Conservation (phyloP, 768 basidiomycete species). For the Asterophora lycoperdoides region DNA sequence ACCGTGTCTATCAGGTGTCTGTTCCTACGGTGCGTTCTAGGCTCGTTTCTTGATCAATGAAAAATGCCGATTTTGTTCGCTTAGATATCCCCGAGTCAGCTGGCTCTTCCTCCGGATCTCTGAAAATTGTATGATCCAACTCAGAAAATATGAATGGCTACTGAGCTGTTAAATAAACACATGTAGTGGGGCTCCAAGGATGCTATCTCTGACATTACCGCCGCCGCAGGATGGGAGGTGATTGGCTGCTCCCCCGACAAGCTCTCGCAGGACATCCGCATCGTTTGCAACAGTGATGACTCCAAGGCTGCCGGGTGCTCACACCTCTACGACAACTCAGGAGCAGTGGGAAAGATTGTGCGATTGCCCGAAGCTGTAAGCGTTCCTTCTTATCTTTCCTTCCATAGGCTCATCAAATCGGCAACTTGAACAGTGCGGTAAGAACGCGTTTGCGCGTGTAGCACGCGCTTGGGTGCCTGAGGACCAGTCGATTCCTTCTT, state of each 20-base stretch:
- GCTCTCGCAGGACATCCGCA: conserved; percentile 42
- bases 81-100: conserved; percentile 28
- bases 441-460: conserved; percentile 39
- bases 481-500: conserved; percentile 39
- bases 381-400: conserved; percentile 1
- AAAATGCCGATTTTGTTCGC: background rate
- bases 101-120: conserved; percentile 32
- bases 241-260: conserved; percentile 39
- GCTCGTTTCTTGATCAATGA: background rate
- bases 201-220: conserved; percentile 40
- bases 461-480: conserved; percentile 36
- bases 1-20: conserved; percentile 35
- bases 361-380: conserved; percentile 48
- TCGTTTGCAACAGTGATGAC: conserved; percentile 37
- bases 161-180: background rate
- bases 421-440: conserved; percentile 30
- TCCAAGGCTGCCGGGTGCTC: conserved; percentile 29
- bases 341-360: conserved; percentile 47
- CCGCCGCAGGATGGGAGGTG: conserved; percentile 52
- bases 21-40: conserved; percentile 31
- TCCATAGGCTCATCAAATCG: background rate
- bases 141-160: background rate
- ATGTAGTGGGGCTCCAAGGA: conserved; percentile 33
- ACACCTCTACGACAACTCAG: conserved; percentile 34
- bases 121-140: conserved; percentile 32